These are phyloP conservation scores for Limnomonas spitsbergensis DNA, from an alignment of 139 green algal species.

Conservation along the genomic window DNA sequence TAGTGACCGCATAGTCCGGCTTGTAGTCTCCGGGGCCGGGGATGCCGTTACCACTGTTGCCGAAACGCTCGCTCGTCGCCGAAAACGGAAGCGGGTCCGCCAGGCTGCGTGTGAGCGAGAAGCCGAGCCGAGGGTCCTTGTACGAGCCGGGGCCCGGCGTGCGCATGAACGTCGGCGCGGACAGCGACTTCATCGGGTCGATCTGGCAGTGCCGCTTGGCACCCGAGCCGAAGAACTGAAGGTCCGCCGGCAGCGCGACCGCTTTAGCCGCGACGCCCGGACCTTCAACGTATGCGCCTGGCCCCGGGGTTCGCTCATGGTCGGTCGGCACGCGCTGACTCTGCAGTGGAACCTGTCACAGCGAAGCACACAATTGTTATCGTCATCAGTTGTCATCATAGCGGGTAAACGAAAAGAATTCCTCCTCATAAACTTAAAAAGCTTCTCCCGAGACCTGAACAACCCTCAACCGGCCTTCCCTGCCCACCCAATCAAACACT, in stretches of 20 bases:
- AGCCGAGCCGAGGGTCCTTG: background rate
- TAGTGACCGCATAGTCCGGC: slow-evolving; percentile 1
- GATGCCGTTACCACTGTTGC: background rate
- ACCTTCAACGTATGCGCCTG: background rate
- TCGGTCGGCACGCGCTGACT: background rate
- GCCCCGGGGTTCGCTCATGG: background rate
- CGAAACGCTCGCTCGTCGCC: background rate
- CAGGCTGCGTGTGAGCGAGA: background rate
- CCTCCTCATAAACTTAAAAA: too few relatives aligned
- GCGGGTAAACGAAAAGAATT: too few relatives aligned
- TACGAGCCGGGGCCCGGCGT: slow-evolving; percentile 5
- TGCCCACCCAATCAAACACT: too few relatives aligned
- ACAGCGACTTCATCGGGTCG: slow-evolving; percentile 9
- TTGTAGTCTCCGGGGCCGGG: slow-evolving; percentile 6
- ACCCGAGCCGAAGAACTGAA: background rate
- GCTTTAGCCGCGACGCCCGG: background rate
- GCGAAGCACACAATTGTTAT: too few relatives aligned
- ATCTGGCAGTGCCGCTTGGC: slow-evolving; percentile 3
- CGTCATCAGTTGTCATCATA: too few relatives aligned
- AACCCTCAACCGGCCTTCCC: too few relatives aligned
- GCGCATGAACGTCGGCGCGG: slow-evolving; percentile 9
- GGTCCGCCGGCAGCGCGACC: background rate
- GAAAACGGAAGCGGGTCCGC: background rate
- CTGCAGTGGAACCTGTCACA: background rate
- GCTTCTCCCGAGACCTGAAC: too few relatives aligned